Percentiles rank a stretch among this genome's conserved stretches.
Evolutionary conservation across 345 rosid species (phyloP).

Genomic region (Hevea brasiliensis): DNA sequence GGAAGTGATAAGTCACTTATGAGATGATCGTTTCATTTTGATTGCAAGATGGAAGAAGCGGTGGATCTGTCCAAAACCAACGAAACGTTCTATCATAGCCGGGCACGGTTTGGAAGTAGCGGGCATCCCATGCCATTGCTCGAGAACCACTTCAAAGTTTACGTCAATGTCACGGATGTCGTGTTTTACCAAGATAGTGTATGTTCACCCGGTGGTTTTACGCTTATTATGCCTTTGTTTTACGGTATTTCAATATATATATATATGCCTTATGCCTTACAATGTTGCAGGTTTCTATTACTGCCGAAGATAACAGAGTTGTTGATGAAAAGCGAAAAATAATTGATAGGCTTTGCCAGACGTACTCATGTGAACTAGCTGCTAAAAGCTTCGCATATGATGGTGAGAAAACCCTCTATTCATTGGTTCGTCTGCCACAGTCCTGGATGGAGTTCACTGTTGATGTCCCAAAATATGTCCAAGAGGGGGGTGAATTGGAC

Average conservation of each 20-base stretch:
- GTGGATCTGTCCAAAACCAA: slow-evolving; percentile 30
- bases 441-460: slow-evolving; percentile 12
- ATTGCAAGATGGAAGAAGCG: slow-evolving; percentile 42
- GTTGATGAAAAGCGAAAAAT: slow-evolving; percentile 24
- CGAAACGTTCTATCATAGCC: slow-evolving; percentile 43
- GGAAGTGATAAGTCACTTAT: no score
- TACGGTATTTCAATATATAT: slow-evolving; percentile 8
- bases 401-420: slow-evolving; percentile 30
- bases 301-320: slow-evolving; percentile 23
- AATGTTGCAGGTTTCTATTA: slow-evolving; percentile 16
- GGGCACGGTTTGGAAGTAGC: slow-evolving; percentile 48
- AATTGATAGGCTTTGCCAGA: slow-evolving; percentile 26
- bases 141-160: slow-evolving; percentile 64
- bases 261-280: no score
- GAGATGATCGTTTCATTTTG: background rate
- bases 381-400: slow-evolving; percentile 34
- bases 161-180: slow-evolving; percentile 46
- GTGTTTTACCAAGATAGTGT: slow-evolving; percentile 75
- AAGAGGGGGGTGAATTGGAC: no score
- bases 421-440: slow-evolving; percentile 21
- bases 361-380: slow-evolving; percentile 23
- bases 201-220: slow-evolving; percentile 31
- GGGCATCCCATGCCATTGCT: slow-evolving; percentile 53
- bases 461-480: no score
- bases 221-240: slow-evolving; percentile 7